Evolutionary conservation across 805 yeast genomes (phyloP).

Genomic region (Yamadazyma kitorensis): DNA sequence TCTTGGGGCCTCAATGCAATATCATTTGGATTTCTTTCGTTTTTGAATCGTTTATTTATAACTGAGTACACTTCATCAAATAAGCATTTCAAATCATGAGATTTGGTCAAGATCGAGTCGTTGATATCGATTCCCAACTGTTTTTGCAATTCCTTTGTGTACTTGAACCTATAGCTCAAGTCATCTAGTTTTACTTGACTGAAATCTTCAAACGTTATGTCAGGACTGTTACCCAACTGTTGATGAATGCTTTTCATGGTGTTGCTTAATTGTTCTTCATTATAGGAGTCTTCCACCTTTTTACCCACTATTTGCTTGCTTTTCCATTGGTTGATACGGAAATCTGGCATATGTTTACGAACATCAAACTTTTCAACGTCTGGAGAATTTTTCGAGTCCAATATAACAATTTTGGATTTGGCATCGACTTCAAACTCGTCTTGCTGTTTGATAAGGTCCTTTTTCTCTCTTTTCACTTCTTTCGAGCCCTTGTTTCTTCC

Average conservation of each 20-base stretch:
- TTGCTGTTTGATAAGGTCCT: slow-evolving; percentile 34
- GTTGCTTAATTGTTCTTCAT: slow-evolving; percentile 20
- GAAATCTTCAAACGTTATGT: slow-evolving; percentile 12
- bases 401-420: slow-evolving; percentile 30
- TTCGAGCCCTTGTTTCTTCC: slow-evolving; percentile 27
- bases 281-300: slow-evolving; percentile 28
- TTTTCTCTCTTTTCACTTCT: slow-evolving; percentile 16
- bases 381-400: slow-evolving; percentile 36
- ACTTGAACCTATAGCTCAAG: slow-evolving; percentile 46
- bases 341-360: slow-evolving; percentile 32
- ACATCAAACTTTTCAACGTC: slow-evolving; percentile 22
- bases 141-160: slow-evolving; percentile 47
- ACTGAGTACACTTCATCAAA: slow-evolving; percentile 34
- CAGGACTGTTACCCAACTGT: slow-evolving; percentile 15
- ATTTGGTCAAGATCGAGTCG: slow-evolving; percentile 46
- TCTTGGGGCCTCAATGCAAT: slow-evolving; percentile 56
- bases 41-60: slow-evolving; percentile 43
- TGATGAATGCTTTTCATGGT: slow-evolving; percentile 25
- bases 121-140: slow-evolving; percentile 51
- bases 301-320: slow-evolving; percentile 16
- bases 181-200: slow-evolving; percentile 30
- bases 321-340: slow-evolving; percentile 38
- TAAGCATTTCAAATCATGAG: slow-evolving; percentile 39
- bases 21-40: slow-evolving; percentile 74
- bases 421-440: slow-evolving; percentile 36